Conservation (phyloP, 2,329 filamentous ascomycete species). For the Diaporthe sp. region DNA sequence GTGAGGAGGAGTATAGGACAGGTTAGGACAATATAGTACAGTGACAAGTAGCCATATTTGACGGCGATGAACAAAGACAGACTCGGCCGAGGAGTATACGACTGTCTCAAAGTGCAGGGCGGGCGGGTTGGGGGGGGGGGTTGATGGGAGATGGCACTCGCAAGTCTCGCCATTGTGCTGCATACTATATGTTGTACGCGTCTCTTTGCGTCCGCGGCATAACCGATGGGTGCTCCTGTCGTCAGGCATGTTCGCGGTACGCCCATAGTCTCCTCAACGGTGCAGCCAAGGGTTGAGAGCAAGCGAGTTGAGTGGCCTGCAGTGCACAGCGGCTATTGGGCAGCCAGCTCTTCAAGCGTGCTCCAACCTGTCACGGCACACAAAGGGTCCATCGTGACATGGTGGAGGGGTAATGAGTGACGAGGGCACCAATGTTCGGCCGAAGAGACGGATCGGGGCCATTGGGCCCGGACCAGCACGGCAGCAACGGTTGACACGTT, state of each 20-base stretch:
- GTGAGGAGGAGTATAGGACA: background rate
- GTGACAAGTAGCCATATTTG: background rate
- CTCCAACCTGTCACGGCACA: constrained; percentile 5
- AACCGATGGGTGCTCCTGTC: background rate
- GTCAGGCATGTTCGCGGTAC: background rate
- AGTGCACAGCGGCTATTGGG: constrained; percentile 14
- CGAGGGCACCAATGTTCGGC: background rate
- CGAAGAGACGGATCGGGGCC: background rate
- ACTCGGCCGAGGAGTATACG: background rate
- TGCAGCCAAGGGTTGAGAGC: constrained; percentile 4
- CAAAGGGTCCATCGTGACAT: constrained; percentile 19
- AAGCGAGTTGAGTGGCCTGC: constrained; percentile 9
- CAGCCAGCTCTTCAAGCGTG: background rate
- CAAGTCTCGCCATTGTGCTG: constrained; percentile 3
- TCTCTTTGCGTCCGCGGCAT: background rate
- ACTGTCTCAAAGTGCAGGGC: background rate
- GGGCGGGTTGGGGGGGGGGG: background rate
- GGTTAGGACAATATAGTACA: background rate
- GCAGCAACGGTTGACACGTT: background rate
- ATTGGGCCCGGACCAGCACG: constrained; percentile 1
- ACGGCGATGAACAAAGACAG: background rate
- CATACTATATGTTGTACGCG: background rate
- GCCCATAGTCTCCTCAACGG: background rate
- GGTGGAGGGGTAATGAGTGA: constrained; percentile 19
- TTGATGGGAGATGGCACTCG: constrained; percentile 6